A percentile compares a stretch with the other conserved stretches of the same genome.
These are phyloP conservation scores for Amoeboaphelidium protococcarum DNA, from an alignment of 371 early-diverging fungal genomes.

Conservation along the genomic window DNA sequence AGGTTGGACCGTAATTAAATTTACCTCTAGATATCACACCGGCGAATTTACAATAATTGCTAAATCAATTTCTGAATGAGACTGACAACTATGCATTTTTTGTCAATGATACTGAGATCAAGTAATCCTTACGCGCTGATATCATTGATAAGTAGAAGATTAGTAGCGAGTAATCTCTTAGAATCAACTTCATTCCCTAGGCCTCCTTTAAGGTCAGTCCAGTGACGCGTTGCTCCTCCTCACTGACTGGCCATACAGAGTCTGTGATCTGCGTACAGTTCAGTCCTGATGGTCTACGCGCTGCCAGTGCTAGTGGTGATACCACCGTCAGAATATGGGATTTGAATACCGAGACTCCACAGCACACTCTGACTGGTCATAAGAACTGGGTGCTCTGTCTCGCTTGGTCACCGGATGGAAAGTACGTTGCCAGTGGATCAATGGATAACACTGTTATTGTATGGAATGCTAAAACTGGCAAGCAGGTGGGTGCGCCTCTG, in stretches of 20 bases:
- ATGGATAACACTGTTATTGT: conserved; percentile 73
- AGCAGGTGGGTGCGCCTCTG: conserved; percentile 42
- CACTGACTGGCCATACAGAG: conserved; percentile 67
- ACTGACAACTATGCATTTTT: conserved; percentile 70
- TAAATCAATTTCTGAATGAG: conserved; percentile 76
- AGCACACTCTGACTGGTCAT: conserved; percentile 45
- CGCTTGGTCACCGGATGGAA: conserved; percentile 72
- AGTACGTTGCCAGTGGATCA: conserved; percentile 58
- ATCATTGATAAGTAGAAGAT: conserved; percentile 30
- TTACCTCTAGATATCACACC: conserved; percentile 55
- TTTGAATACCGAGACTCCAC: conserved; percentile 72
- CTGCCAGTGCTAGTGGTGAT: conserved; percentile 84
- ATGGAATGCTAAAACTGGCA: conserved; percentile 66
- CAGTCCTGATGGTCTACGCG: conserved; percentile 64
- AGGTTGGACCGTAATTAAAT: conserved; percentile 54
- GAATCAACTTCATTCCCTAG: conserved; percentile 71
- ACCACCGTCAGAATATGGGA: conserved; percentile 92
- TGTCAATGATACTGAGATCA: conserved; percentile 55
- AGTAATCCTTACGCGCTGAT: conserved; percentile 37
- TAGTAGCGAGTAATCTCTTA: conserved; percentile 54
- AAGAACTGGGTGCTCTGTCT: conserved; percentile 77
- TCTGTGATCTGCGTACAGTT: conserved; percentile 66
- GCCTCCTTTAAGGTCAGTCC: conserved; percentile 76
- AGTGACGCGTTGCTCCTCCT: conserved; percentile 64
- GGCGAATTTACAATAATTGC: conserved; percentile 50